Conservation (phyloP, 306 rosid genomes). For the Dryas alaskensis region DNA sequence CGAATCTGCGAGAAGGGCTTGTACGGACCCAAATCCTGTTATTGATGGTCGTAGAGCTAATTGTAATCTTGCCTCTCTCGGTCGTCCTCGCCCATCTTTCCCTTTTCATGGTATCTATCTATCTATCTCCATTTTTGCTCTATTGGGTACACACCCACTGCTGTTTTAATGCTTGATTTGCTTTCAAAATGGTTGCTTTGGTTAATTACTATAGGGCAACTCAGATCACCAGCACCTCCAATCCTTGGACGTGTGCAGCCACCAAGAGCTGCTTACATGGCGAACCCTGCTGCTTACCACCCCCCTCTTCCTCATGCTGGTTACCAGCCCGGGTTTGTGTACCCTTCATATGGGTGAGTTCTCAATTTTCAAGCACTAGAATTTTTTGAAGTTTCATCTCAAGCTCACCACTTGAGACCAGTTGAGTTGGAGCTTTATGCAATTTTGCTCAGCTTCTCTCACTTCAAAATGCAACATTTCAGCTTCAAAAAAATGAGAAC, state of each 20-base stretch:
- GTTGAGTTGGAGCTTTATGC: slow-evolving; percentile 8
- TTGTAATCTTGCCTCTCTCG: slow-evolving; percentile 37
- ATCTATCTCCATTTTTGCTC: neutral
- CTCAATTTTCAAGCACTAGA: neutral
- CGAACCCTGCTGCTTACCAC: slow-evolving; percentile 22
- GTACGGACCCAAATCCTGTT: slow-evolving; percentile 56
- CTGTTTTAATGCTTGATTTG: neutral
- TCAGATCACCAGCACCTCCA: slow-evolving; percentile 16
- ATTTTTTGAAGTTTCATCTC: neutral
- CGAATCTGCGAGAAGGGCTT: slow-evolving; percentile 63
- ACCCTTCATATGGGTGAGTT: slow-evolving; percentile 31
- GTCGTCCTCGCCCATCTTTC: slow-evolving; percentile 23
- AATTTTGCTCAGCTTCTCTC: neutral
- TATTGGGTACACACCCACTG: neutral
- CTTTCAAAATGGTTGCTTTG: neutral
- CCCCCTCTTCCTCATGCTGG: slow-evolving; percentile 19
- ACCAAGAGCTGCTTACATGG: slow-evolving; percentile 20
- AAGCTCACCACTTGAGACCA: neutral
- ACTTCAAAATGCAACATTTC: neutral
- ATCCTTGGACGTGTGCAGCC: slow-evolving; percentile 17
- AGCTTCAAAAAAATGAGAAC: no score
- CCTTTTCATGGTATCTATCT: slow-evolving; percentile 8
- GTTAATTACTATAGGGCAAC: slow-evolving; percentile 13
- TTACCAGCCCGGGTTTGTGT: slow-evolving; percentile 23
- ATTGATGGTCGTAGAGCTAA: slow-evolving; percentile 83